Base-by-base conservation (phyloP, 2,329 filamentous ascomycete genomes). In the Macrophomina pseudophaseolina region DNA sequence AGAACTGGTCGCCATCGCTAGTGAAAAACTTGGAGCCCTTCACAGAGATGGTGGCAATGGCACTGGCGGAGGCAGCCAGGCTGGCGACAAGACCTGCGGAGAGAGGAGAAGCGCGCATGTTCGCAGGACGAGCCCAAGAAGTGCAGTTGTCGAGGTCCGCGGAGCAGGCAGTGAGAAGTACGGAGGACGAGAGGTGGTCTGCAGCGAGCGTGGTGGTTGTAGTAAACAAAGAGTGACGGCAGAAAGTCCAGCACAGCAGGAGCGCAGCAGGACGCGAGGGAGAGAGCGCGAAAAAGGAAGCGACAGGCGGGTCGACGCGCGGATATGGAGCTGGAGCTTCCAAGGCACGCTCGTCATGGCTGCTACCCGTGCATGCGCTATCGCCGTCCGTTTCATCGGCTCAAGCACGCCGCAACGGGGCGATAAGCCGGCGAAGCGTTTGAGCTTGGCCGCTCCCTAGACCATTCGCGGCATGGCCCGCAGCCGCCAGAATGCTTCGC, bases 11-110 rank as follows among this genome's bases (percentile, higher is more conserved):
- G 70, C 92, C 92, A 76, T 94, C 87, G 73, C 87, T 87, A 71
- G 88, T 89, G 82, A 96, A 97, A 83, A 97, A 93, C 80, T 96
- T 97, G 81, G 90, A 89, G 60, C 92, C 92, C 64, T 90, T 86
- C 49, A 80, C 80, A n/a, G 82, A 81, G 69, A 90, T 86, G 65
- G 85, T 85, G 42, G 85, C 80, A 56, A 88, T 80, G 35, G 85
- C 82, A 71, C 76, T 73, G 65, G 80, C 82, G 42, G 48, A 60
- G 66, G 73, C 72, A 18, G 74, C 72, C 58, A 75, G 62, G 67
- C 71, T 71, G 4, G 73, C 75, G 18, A 76, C 59, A 12, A 74
- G 69, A 69, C 66, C 68, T 54, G 69, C 42, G 9, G 28, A 30
- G 33, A 64, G 28, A 35, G 30, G 14, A 44, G 28, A 23, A 52